Conservation (phyloP, 1,284 basidiomycete species). For the Ustilago shanxiensis region DNA sequence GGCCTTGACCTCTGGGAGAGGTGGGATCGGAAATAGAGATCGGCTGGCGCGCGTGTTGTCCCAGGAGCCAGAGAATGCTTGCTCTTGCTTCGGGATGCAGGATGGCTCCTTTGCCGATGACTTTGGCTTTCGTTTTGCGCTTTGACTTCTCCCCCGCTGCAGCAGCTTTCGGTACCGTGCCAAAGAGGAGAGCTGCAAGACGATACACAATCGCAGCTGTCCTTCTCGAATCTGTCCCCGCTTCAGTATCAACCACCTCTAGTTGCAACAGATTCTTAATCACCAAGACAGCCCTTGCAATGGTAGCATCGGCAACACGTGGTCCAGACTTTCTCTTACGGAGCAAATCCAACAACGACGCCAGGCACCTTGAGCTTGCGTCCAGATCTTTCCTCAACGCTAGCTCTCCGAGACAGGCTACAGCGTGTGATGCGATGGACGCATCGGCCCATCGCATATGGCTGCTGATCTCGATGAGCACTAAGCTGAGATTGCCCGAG, state of each 20-base stretch:
- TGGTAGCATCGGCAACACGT: constrained; percentile 23
- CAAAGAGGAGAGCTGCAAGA: constrained; percentile 57
- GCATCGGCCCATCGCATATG: constrained; percentile 43
- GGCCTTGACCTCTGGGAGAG: background rate
- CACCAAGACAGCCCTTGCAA: constrained; percentile 38
- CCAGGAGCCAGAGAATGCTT: constrained; percentile 64
- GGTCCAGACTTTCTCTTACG: constrained; percentile 26
- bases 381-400: constrained; percentile 31
- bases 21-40: constrained; percentile 15
- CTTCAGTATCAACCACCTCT: constrained; percentile 9
- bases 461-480: constrained; percentile 43
- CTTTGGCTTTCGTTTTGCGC: constrained; percentile 31
- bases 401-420: constrained; percentile 48
- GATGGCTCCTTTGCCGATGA: constrained; percentile 57
- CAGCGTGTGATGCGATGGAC: constrained; percentile 45
- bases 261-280: constrained; percentile 45
- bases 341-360: constrained; percentile 35
- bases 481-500: constrained; percentile 15
- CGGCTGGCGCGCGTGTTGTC: constrained; percentile 55
- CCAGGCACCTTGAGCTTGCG: constrained; percentile 29
- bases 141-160: constrained; percentile 18
- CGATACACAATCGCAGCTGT: constrained; percentile 51
- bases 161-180: constrained; percentile 20
- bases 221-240: constrained; percentile 6
- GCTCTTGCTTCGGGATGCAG: constrained; percentile 50